Evolutionary conservation across 2,329 filamentous ascomycete species (phyloP), one percentile per base, ranked within the genome.

Genomic region (Neophaeococcomyces aloes): DNA sequence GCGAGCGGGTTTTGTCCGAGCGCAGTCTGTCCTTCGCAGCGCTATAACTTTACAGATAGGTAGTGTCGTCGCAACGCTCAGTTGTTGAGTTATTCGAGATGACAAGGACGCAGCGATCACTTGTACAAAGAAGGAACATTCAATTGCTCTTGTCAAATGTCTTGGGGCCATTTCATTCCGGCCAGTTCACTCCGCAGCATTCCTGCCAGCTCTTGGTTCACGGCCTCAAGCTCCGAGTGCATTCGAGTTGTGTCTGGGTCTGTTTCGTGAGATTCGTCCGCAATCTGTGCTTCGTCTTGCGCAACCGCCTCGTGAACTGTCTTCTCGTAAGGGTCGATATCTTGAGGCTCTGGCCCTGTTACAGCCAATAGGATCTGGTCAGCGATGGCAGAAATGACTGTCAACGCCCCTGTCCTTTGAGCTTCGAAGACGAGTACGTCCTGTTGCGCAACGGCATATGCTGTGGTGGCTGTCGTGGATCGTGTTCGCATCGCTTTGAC

Each of bases 381-480:
- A 4, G 47, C 52, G 29, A 56, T 46, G 15, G 48, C 48, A 7
- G 53, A 45, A 7, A 56, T 50, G 11, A 56, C 52, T 11, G 53
- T 52, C 15, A 53, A 41, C 18, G 51, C 51, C 13, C 51, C 47
- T 29, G 45, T 49, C 31, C 49, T 49, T 36, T 54, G 53, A 31
- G 53, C 52, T 45, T 55, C 53, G 42, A 54, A 53, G 17, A 56
- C 51, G 10, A 56, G 47, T 1, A 42, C 38, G 23, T 56, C 53
- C 35, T 55, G 51, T 2, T 47, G 49, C 3, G 53, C 52, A 14
- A 54, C 48, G 7, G 53, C 48, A 40, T 53, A 55, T n/a, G 53
- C 53, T 32, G 53, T 49, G 10, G 52, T 51, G 39, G 51, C 50
- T 23, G 53, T 56, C 6, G 53, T 55, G 13, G 52, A 53, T 38